A percentile compares a stretch with the other conserved stretches of the same genome.
Evolutionary conservation across 208 protist genomes (phyloP).

Genomic region (Tritrichomonas foetus): DNA sequence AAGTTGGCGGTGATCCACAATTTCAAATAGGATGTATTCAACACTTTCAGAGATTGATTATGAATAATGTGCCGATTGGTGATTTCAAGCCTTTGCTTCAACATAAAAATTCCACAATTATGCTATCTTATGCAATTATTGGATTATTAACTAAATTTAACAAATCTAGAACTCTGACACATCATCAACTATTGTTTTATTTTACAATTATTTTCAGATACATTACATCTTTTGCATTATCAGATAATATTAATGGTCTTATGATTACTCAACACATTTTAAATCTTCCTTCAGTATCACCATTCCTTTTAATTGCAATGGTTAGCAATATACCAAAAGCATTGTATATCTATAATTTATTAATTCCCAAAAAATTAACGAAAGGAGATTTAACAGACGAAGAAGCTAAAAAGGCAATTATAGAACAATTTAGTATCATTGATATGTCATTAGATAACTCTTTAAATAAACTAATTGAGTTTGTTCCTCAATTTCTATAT

Average conservation of each 20-base stretch:
- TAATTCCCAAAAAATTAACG: slow-evolving; percentile 10
- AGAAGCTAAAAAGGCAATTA: neutral
- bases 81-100: neutral
- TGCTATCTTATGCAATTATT: neutral
- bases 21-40: neutral
- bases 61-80: neutral
- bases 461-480: neutral
- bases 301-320: neutral
- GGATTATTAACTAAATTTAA: neutral
- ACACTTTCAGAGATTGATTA: neutral
- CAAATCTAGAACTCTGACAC: neutral
- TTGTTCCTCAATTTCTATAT: neutral
- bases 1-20: neutral
- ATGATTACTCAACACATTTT: neutral
- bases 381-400: neutral
- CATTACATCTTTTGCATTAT: neutral
- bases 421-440: neutral
- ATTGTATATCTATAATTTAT: slow-evolving; percentile 12
- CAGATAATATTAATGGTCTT: neutral
- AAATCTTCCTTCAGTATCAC: neutral
- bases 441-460: neutral
- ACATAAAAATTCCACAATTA: neutral
- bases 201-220: neutral
- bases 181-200: neutral
- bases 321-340: neutral